Evolutionary conservation across 2,329 filamentous ascomycete species (phyloP).

Genomic region (Aspergillus piperis): DNA sequence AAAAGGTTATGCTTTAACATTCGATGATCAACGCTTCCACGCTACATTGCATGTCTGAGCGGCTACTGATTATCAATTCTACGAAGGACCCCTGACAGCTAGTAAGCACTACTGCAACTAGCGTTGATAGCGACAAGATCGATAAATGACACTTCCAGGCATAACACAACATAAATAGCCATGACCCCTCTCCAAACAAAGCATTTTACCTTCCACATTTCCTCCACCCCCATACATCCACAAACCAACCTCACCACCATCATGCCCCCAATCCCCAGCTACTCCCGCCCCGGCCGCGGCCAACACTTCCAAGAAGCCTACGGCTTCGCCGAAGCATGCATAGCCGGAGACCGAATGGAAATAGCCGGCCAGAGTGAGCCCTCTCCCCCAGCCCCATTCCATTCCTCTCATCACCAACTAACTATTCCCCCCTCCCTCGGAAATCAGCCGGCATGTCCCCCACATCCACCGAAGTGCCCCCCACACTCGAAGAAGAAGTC

Average conservation of each 20-base stretch:
- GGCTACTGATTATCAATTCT: no score
- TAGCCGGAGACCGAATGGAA: constrained; percentile 7
- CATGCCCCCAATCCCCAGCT: constrained; percentile 4
- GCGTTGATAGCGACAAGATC: not conserved
- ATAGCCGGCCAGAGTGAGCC: constrained; percentile 4
- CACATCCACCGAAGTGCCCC: not conserved
- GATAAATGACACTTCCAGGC: not conserved
- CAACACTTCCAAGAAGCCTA: constrained; percentile 8
- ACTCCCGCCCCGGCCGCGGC: constrained; percentile 7
- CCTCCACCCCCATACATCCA: not conserved
- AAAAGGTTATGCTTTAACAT: not conserved
- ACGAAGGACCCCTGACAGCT: no score
- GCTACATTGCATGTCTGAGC: no score
- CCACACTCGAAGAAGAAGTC: constrained; percentile 4
- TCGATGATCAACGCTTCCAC: no score
- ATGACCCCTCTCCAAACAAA: not conserved
- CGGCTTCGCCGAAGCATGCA: constrained; percentile 4
- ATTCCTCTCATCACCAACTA: not conserved
- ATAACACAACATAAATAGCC: not conserved
- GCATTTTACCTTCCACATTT: not conserved
- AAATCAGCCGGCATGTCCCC: not conserved
- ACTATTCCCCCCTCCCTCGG: no score
- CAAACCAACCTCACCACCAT: not conserved
- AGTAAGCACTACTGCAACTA: not conserved
- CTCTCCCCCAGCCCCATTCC: not conserved